Conservation (phyloP, 768 basidiomycete genomes). For the Boletus insuetus region DNA sequence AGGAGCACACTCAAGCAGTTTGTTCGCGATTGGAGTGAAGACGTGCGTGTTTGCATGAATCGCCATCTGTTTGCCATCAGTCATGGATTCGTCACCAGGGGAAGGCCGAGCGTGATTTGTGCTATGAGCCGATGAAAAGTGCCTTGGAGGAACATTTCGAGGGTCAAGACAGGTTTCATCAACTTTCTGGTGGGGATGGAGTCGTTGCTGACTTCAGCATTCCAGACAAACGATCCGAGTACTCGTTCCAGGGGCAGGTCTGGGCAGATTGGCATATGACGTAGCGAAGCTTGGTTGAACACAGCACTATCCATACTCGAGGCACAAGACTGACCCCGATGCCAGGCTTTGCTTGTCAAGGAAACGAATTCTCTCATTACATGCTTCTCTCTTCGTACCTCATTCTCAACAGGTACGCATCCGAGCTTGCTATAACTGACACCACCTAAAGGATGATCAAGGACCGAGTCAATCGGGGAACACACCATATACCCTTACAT, state of each 20-base stretch:
- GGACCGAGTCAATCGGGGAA: slow-evolving; percentile 64
- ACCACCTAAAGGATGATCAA: slow-evolving; percentile 13
- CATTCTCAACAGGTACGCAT: slow-evolving; percentile 75
- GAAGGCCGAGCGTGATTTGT: slow-evolving; percentile 66
- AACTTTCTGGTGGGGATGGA: background rate
- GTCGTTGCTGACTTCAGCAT: background rate
- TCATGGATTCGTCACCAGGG: slow-evolving; percentile 47
- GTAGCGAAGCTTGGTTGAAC: slow-evolving; percentile 72
- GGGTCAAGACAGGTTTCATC: slow-evolving; percentile 43
- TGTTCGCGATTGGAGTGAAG: slow-evolving; percentile 88
- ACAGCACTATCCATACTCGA: background rate
- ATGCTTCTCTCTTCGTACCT: slow-evolving; percentile 91
- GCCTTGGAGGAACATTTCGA: slow-evolving; percentile 67
- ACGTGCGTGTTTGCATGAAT: slow-evolving; percentile 43
- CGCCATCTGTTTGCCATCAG: background rate
- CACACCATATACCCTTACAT: slow-evolving; percentile 86
- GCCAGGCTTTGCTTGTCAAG: slow-evolving; percentile 85
- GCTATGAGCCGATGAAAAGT: slow-evolving; percentile 80
- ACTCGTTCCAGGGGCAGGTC: slow-evolving; percentile 86
- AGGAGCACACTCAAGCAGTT: slow-evolving; percentile 91
- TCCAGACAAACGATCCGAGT: slow-evolving; percentile 59
- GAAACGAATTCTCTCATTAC: slow-evolving; percentile 94
- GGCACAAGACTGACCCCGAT: background rate
- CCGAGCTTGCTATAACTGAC: background rate
- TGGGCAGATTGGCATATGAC: slow-evolving; percentile 87